Base-by-base conservation (phyloP, 345 rosid genomes). In the Boechera retrofracta region DNA sequence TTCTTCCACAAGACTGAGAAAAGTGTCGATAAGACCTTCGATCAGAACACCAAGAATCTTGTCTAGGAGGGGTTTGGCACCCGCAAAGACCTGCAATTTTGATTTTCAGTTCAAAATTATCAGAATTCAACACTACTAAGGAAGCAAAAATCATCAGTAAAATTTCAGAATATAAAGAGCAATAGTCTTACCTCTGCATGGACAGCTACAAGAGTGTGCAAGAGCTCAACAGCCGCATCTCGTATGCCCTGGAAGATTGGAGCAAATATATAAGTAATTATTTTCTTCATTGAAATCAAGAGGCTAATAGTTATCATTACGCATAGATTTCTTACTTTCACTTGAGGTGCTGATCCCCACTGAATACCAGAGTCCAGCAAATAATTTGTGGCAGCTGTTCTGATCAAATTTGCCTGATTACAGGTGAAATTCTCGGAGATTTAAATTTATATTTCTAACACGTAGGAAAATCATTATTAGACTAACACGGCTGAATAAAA, bases 301-400 rank as follows among this genome's bases (percentile, higher is more conserved):
- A 78, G 48, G 63, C 5, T 45, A 54, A 57, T 45, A 31, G 12
- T 39, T 33, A 60, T 60, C 48, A 16, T 7, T 45, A 18, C 16
- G 28, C 36, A 71, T 48, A 7, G 31, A 67, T 29, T 64, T 58
- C 87, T 85, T 79, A 94, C 98, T 87, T 91, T 92, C 52, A 95
- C 98, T 72, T 86, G 85, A 80, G 98, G 91, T 12, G 94, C 91
- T 32, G 98, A 79, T 85, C 99, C 98, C 98, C 98, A 92, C 26
- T 89, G 98, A 52, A 90, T 77, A 79, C 97, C 98, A 71, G 98
- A 89, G 79, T 89, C 89, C 75, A 94, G 82, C 79, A 94, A 83
- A 83, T 89, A 94, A 77, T 82, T 83, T 18, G 81, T 84, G 63
- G 92, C 97, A 71, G 98, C 95, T 79, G 90, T 82, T 83, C 98